phyloP scores from a whole-genome alignment of 73 alveolate genomes.

The Effrenium voratum region DNA sequence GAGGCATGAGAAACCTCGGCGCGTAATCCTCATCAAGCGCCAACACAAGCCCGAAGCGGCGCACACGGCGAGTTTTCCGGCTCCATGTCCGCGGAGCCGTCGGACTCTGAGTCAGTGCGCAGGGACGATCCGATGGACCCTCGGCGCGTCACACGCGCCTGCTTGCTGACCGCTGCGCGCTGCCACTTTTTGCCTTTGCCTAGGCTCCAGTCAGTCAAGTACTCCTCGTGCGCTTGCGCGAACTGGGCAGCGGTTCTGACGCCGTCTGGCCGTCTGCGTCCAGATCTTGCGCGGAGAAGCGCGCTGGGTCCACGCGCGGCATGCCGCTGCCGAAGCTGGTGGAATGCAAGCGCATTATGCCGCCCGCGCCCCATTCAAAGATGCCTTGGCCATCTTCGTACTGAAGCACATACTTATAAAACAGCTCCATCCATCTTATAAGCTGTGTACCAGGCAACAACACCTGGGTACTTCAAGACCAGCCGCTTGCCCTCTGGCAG shows the following conservation, averaged over 20 bases:
- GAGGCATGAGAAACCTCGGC: background rate
- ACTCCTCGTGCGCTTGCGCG: background rate
- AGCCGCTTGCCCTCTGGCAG: background rate
- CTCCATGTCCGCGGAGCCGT: background rate
- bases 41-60: no score
- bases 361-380: background rate
- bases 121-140: background rate
- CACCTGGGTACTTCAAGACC: background rate
- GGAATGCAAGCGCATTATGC: background rate
- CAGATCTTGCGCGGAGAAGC: background rate
- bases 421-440: background rate
- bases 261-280: background rate
- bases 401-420: background rate
- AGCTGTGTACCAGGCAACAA: background rate
- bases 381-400: background rate
- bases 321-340: background rate
- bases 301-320: background rate
- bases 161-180: background rate
- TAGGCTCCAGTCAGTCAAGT: background rate
- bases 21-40: no score
- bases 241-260: background rate
- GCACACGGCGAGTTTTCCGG: background rate
- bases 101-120: background rate
- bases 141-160: background rate
- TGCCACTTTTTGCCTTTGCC: background rate